Evolutionary conservation across 1,284 basidiomycete genomes (phyloP), one percentile per base, ranked within the genome.

Genomic region (Albatrellus sp.): DNA sequence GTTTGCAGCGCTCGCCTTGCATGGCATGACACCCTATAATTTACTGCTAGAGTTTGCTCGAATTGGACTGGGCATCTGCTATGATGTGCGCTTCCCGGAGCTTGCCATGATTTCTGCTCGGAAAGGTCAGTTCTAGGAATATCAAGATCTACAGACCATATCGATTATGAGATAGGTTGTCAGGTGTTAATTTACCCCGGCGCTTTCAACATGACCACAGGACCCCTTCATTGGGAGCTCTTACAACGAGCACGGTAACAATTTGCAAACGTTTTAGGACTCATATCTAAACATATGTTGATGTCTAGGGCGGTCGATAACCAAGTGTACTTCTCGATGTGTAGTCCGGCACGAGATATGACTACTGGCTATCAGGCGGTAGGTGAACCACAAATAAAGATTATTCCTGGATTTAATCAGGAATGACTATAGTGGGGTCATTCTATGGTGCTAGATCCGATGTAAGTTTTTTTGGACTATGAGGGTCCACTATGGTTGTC

Each of bases 191-290:
- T 98, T 49, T 98, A 98, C 61, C 92, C 92, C 0, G 76, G 77
- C 11, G 90, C 90, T 14, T 93, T 93, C 70, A 92, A 90, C 57
- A 62, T 75, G 49, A 97, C 93, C 0, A 98, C 94, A 0, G 96
- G 96, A 0, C 94, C 94, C 0, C 68, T 97, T 44, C 91, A 98
- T 60, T 99, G 94, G 94, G 90, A 94, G 54, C 70, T 98, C 1
- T 72, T 99, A 10, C 88, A 91, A 57, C 75, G 89, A 43, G 80
- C 82, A 45, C 74, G 92, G 88, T 90, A 55, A 20, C 7, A 13
- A 39, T 7, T 35, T 30, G 9, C 39, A 36, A 37, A 38, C 17
- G 20, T 13, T 38, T 32, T 5, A 1, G 24, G 12, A 24, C 5
- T 29, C 17, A 11, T 11, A 29, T 11, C 30, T 42, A 38, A 35